phyloP scores from a whole-genome alignment of 2,329 filamentous ascomycete species.

The Nemania serpens region DNA sequence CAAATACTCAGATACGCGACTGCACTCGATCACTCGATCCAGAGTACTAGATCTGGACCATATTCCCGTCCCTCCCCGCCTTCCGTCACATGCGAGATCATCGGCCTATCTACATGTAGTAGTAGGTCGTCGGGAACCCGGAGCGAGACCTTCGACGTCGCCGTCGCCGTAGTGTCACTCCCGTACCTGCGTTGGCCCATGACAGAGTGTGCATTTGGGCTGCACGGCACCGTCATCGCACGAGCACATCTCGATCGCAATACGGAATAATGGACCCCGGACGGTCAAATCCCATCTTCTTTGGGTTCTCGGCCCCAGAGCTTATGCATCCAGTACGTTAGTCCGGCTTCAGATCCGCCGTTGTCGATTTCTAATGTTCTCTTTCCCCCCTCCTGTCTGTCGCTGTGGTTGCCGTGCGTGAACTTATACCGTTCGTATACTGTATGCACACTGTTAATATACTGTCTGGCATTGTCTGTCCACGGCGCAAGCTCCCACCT shows the following conservation, averaged over 20 bases:
- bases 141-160: constrained; percentile 9
- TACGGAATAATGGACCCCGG: constrained; percentile 36
- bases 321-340: constrained; percentile 38
- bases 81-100: constrained; percentile 31
- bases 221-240: too few relatives aligned
- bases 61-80: constrained; percentile 12
- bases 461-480: too few relatives aligned
- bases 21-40: constrained; percentile 13
- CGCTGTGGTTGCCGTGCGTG: background rate
- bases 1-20: constrained; percentile 26
- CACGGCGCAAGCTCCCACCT: too few relatives aligned
- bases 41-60: constrained; percentile 14
- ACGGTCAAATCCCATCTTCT: constrained; percentile 44
- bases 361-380: background rate
- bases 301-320: constrained; percentile 42
- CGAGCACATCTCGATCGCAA: constrained; percentile 17
- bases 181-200: background rate
- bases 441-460: too few relatives aligned
- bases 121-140: constrained; percentile 1
- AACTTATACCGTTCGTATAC: too few relatives aligned
- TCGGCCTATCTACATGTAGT: constrained; percentile 6
- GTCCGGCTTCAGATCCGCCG: background rate
- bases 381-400: background rate
- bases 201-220: too few relatives aligned
- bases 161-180: background rate